Base-by-base conservation (phyloP, 257 asterid species). In the Cynanchum wilfordii region DNA sequence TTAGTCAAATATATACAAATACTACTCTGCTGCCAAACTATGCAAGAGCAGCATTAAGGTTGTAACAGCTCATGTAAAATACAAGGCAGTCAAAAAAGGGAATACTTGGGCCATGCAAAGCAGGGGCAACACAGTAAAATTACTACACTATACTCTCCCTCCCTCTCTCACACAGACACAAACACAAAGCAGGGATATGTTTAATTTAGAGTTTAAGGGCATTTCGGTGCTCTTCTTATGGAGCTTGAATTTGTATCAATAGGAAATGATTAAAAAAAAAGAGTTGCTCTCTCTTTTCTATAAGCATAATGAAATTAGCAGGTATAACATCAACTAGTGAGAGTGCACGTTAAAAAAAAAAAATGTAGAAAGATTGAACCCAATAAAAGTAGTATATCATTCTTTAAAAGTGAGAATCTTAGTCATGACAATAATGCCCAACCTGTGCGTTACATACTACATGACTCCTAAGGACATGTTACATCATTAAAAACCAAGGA, bases 111-210 rank as follows among this genome's bases (percentile, higher is more conserved):
- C 16, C 4, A 8, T 36, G 3, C 49, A 36, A 19, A 64, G 69
- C 50, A 64, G 15, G 69, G 69, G 50, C 12, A 36, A 64, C 19
- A 36, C 42, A 36, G 69, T 64, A 62, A 62, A 62, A 30, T 30
- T 62, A 30, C 13, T 54, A 51, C n/a, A 17, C 1, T 17, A 51
- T 5, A 1, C 24, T 51, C 24, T 51, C 56, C 17, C 57, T 51
- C n/a, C n/a, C n/a, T n/a, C n/a, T n/a, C n/a, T n/a, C n/a, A n/a
- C 55, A 13, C 55, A 12, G 20, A 12, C 55, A 1, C 19, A 15
- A 2, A 50, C 3, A 36, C 40, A 36, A 16, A 17, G 57, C 22
- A 3, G 57, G 57, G 24, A 3, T 51, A 3, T 51, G 19, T 51
- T 51, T 51, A 51, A 1, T 51, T 51, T 16, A 51, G 24, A 50